Evolutionary conservation across 1,139 yeast species (phyloP), one percentile per base, ranked within the genome.

Genomic region (Candida glucosophila): DNA sequence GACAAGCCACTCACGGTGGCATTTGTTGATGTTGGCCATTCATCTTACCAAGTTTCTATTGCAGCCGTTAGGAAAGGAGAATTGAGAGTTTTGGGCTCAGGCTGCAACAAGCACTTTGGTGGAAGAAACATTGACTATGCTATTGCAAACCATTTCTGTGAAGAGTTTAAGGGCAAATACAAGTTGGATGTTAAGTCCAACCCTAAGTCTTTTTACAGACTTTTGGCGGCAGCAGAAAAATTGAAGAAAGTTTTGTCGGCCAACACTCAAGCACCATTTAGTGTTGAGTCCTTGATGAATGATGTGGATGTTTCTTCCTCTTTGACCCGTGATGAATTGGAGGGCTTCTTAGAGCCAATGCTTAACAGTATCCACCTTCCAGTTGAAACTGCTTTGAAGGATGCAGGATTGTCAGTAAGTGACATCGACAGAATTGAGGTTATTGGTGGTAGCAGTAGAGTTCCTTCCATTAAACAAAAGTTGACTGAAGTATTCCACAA

Each of bases 371-470:
- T 86, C 40, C 62, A 73, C 41, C 68, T 63, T 28, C 96, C 97
- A 47, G 69, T 88, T 43, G 82, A 81, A 55, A 55, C 62, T 32
- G 98, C 97, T 36, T 69, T 92, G 53, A 70, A 72, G 48, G 77
- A 73, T 52, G 93, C 98, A 33, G 79, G 80, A 31, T 53, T 90
- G 39, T 52, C 74, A 24, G 62, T 67, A 36, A 80, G 64, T 14
- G 94, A 88, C 33, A 64, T 90, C 39, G 96, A 88, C 60, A 74
- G 86, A 31, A 77, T 90, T 44, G 99, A 90, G 67, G 77, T 90
- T 36, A 80, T 90, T 52, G 99, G 99, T 66, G 99, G 99, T 44
- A 82, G 94, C 55, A 82, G 97, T 43, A 86, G 99, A 73, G 94
- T 90, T 42, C 99, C 99, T 52, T 66, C 82, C 32, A 69, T 90